phyloP scores from a whole-genome alignment of 768 basidiomycete genomes.

The Gymnopilus dilepis region DNA sequence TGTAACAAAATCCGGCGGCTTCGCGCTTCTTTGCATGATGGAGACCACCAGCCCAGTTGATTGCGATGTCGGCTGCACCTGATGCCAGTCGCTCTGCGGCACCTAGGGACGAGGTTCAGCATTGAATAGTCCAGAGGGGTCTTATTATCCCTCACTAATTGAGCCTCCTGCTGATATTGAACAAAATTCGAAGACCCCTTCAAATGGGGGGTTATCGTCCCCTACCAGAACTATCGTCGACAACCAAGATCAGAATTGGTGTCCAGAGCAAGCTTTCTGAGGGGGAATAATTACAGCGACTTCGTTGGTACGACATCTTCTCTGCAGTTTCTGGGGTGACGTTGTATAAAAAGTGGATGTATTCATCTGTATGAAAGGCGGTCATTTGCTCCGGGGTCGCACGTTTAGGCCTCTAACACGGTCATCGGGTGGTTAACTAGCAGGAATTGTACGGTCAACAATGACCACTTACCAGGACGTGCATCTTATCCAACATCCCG shows the following conservation, averaged over 20 bases:
- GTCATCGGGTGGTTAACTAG: not conserved
- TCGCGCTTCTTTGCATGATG: constrained; percentile 99
- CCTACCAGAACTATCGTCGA: constrained; percentile 59
- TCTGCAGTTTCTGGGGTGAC: constrained; percentile 93
- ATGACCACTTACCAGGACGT: constrained; percentile 73
- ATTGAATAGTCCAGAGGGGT: not conserved
- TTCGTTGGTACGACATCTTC: constrained; percentile 82
- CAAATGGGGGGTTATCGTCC: constrained; percentile 95
- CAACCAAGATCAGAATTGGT: not conserved
- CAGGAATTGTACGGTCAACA: not conserved
- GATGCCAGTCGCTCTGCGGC: constrained; percentile 82
- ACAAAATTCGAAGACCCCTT: constrained; percentile 95
- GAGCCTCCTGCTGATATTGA: constrained; percentile 95
- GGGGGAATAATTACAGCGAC: constrained; percentile 67
- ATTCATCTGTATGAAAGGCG: constrained; percentile 97
- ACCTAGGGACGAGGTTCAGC: constrained; percentile 70
- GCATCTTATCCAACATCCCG: constrained; percentile 91
- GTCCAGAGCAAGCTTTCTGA: not conserved
- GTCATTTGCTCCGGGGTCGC: constrained; percentile 81
- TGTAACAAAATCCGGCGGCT: constrained; percentile 98
- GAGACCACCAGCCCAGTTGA: constrained; percentile 98
- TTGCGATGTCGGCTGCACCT: constrained; percentile 88
- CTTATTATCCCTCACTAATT: constrained; percentile 60
- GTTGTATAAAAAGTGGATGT: constrained; percentile 86
- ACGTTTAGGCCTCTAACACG: constrained; percentile 65